Conservation (phyloP, 768 basidiomycete species). For the Collybia mongolica region DNA sequence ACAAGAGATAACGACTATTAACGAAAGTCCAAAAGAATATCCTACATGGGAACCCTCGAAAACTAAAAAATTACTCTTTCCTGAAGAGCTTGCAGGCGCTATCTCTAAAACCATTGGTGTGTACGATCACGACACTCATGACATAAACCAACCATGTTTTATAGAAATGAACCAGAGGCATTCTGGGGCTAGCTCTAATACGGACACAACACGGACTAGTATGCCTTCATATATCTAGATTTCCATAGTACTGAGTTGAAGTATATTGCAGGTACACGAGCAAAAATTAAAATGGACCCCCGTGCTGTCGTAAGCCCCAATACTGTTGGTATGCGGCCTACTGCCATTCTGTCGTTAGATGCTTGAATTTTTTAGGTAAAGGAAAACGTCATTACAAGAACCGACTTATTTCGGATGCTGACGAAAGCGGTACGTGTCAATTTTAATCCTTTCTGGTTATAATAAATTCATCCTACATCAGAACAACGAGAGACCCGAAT, state of each 20-base stretch:
- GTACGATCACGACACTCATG: not conserved
- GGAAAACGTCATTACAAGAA: not conserved
- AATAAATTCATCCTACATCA: not conserved
- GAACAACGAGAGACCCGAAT: slow-evolving; percentile 6
- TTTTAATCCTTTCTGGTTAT: not conserved
- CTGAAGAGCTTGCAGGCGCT: not conserved
- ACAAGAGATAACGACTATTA: not conserved
- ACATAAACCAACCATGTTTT: too few species aligned
- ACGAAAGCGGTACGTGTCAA: not conserved
- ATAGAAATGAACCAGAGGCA: too few species aligned
- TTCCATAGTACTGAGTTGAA: too few species aligned
- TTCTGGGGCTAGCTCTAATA: too few species aligned
- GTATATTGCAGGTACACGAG: too few species aligned
- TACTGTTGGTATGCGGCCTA: too few species aligned
- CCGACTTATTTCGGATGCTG: not conserved
- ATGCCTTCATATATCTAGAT: too few species aligned
- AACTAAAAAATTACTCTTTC: not conserved
- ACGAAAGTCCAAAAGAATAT: not conserved
- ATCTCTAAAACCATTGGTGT: slow-evolving; percentile 1
- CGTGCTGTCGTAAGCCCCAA: too few species aligned
- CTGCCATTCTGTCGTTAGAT: too few species aligned
- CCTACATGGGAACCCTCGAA: not conserved
- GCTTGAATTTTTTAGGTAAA: too few species aligned
- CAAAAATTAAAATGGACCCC: too few species aligned
- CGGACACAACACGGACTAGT: too few species aligned